Evolutionary conservation across 164 flowering plant species (phyloP).

Genomic region (Paratinospora sagittata): DNA sequence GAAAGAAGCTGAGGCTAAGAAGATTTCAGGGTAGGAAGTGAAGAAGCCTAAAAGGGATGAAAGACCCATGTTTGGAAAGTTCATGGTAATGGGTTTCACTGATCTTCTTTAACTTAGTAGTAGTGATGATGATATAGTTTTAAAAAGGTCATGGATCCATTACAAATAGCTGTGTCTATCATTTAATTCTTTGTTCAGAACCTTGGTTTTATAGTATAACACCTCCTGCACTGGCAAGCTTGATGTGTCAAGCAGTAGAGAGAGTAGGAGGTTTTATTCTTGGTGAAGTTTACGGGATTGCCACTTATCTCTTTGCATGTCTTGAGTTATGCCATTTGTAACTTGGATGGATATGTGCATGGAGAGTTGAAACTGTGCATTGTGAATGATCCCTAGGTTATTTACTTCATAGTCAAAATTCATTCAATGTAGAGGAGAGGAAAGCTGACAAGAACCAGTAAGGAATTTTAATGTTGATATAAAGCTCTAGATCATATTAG

Average conservation of each 20-base stretch:
- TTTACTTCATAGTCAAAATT: not conserved
- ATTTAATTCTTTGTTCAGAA: not conserved
- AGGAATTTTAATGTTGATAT: not conserved
- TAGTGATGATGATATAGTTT: too few species aligned
- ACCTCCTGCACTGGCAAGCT: too few species aligned
- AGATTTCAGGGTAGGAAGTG: not conserved
- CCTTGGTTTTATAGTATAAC: not conserved
- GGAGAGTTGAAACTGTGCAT: not conserved
- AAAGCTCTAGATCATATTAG: too few species aligned
- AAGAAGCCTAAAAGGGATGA: not conserved
- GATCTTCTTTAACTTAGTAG: not conserved
- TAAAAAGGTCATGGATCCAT: not conserved
- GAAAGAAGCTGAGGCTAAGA: not conserved
- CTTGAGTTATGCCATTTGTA: not conserved
- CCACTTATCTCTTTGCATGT: not conserved
- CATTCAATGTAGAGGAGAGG: not conserved
- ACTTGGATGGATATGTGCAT: not conserved
- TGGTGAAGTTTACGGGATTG: not conserved
- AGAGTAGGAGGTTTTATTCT: not conserved
- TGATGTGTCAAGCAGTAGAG: not conserved
- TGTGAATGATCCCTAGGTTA: too few species aligned
- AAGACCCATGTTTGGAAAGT: not conserved
- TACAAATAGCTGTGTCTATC: not conserved
- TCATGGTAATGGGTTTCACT: not conserved
- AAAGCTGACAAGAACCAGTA: not conserved